These are phyloP conservation scores for Cladosporium sp. DNA, from an alignment of 2,329 filamentous ascomycete species.

Conservation along the genomic window DNA sequence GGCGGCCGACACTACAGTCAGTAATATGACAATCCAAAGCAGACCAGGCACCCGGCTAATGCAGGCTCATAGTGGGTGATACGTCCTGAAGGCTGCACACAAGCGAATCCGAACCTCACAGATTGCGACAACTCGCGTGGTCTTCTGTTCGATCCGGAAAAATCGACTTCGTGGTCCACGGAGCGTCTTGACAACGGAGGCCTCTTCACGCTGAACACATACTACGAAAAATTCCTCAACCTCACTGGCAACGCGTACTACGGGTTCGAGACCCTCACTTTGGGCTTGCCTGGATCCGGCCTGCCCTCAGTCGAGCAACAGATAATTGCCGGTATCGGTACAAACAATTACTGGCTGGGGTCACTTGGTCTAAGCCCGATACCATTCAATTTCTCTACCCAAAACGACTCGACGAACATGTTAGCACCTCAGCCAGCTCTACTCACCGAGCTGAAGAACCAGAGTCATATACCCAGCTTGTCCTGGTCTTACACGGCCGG, in stretches of 20 bases:
- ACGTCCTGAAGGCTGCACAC: slow-evolving; percentile 21
- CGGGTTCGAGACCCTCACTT: slow-evolving; percentile 33
- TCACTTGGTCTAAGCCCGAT: slow-evolving; percentile 27
- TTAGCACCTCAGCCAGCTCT: slow-evolving; percentile 17
- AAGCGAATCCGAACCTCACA: slow-evolving; percentile 22
- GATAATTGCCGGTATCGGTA: slow-evolving; percentile 31
- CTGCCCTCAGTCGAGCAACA: slow-evolving; percentile 25
- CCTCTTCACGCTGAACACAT: slow-evolving; percentile 20
- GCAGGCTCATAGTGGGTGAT: slow-evolving; percentile 17
- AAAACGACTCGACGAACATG: slow-evolving; percentile 3
- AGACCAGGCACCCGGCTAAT: neutral
- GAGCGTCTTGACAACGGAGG: slow-evolving; percentile 32
- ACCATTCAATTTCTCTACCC: slow-evolving; percentile 19
- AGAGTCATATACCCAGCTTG: slow-evolving; percentile 17
- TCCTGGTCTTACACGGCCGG: slow-evolving; percentile 29
- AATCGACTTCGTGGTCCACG: slow-evolving; percentile 33
- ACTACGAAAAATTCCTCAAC: slow-evolving; percentile 21
- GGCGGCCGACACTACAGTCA: slow-evolving; percentile 13
- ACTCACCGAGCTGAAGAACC: slow-evolving; percentile 17
- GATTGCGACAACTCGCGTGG: slow-evolving; percentile 21
- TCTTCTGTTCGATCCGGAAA: slow-evolving; percentile 29
- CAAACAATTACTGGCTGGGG: slow-evolving; percentile 32
- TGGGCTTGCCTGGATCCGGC: slow-evolving; percentile 20
- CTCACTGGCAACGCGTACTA: slow-evolving; percentile 29
- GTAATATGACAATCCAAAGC: neutral